Base-by-base conservation (phyloP, 2,329 filamentous ascomycete genomes). In the Penicillium sp. region DNA sequence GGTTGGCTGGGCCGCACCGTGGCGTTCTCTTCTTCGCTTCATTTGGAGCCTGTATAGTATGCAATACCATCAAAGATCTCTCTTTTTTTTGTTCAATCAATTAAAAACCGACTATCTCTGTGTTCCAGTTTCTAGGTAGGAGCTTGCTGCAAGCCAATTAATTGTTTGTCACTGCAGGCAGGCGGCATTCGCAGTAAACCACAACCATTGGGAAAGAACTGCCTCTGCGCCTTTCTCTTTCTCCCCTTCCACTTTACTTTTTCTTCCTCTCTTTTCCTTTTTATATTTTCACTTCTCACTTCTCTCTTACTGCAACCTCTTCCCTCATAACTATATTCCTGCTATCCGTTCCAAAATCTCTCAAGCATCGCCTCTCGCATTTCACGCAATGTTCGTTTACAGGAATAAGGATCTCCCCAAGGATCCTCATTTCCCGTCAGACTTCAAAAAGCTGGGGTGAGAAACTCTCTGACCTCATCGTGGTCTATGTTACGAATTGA, bases 381-480 rank as follows among this genome's bases (percentile, higher is more conserved):
- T 24, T 27, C 17, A 51, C 62, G 76, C 46, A 32, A 94, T 97
- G 91, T 96, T 94, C 68, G 84, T 87, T 44, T 88, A 88, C 49
- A 78, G 80, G 32, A 84, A 84, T 74, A 79, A 81, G 7, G 81
- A 84, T 60, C 83, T 96, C 3, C 89, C 90, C n/a, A 69, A 77
- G 46, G 89, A 96, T 64, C 81, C 84, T 1, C 67, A 76, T 10
- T 95, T 88, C 66, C 80, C 85, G 9, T 73, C 79, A 0, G 78
- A 89, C 61, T 76, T 97, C 23, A 75, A 84, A 52, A 76, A 82
- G 46, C 84, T 97, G 3, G 92, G 91, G 88, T 93, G 75, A 62
- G 79, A 12, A 18, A 3, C 21, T 21, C 15, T 2, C 10, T 10
- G 1, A n/a, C 2, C n/a, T 29, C 7, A 6, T 7, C 26, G 20